Conservation (phyloP, 257 asterid genomes). For the Ocimum tenuiflorum region DNA sequence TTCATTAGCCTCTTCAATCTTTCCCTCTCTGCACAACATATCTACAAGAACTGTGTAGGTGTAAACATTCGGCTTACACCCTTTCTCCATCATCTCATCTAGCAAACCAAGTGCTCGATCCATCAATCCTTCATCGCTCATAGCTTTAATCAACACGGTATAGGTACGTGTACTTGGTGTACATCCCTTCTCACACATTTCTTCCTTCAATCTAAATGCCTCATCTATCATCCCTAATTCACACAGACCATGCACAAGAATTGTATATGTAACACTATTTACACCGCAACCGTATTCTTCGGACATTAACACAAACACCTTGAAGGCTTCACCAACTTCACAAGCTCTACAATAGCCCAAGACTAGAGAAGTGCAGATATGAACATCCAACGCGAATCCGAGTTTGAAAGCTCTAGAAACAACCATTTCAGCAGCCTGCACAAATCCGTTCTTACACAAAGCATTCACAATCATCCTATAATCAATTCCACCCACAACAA, state of each 20-base stretch:
- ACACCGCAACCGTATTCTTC: slow-evolving; percentile 31
- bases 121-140: slow-evolving; percentile 26
- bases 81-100: slow-evolving; percentile 35
- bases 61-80: slow-evolving; percentile 38
- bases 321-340: slow-evolving; percentile 29
- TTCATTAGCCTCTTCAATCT: slow-evolving; percentile 40
- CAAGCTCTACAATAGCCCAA: slow-evolving; percentile 39
- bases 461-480: slow-evolving; percentile 36
- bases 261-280: slow-evolving; percentile 36
- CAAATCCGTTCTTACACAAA: slow-evolving; percentile 38
- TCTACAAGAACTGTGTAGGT: slow-evolving; percentile 40
- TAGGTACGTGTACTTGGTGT: slow-evolving; percentile 32
- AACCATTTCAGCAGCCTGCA: slow-evolving; percentile 41
- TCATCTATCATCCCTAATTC: slow-evolving; percentile 31
- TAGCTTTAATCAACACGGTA: slow-evolving; percentile 42
- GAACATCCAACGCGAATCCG: slow-evolving; percentile 31
- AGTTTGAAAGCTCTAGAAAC: slow-evolving; percentile 29
- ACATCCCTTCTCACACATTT: slow-evolving; percentile 32
- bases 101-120: slow-evolving; percentile 25
- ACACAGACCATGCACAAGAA: slow-evolving; percentile 38
- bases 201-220: slow-evolving; percentile 33
- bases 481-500: slow-evolving; percentile 31
- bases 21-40: slow-evolving; percentile 33
- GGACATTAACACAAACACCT: slow-evolving; percentile 44
- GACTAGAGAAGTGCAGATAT: slow-evolving; percentile 34